Conservation (phyloP, 192 early-diverging fungal genomes). For the Backusella circina region DNA sequence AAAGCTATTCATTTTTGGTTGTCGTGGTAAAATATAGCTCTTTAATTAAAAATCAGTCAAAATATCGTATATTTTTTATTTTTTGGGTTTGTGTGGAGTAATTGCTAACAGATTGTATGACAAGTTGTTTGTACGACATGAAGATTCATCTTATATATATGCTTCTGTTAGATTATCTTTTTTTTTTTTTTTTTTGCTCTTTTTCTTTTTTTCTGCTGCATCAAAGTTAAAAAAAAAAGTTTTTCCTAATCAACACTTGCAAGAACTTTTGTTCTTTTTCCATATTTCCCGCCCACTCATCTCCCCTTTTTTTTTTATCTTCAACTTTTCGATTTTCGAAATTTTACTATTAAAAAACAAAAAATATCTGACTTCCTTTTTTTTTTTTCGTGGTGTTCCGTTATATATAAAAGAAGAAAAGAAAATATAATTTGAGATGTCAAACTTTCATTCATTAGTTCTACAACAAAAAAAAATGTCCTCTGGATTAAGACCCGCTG, state of each 20-base stretch:
- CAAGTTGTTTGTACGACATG: not conserved
- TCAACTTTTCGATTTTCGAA: not conserved
- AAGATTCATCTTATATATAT: not conserved
- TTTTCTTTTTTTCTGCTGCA: not conserved
- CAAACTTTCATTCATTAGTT: conserved; percentile 1
- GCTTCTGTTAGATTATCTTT: not conserved
- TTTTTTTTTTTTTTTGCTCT: not conserved
- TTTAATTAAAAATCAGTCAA: conserved; percentile 5
- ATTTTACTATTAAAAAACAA: not conserved
- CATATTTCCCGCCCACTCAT: not conserved
- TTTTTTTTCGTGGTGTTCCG: not conserved
- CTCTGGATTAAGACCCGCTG: not conserved
- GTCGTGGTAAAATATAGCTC: conserved; percentile 2
- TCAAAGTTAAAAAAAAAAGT: not conserved
- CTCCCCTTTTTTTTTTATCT: not conserved
- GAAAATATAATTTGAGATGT: not conserved
- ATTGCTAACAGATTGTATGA: not conserved
- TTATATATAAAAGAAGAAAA: not conserved
- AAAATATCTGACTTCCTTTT: not conserved
- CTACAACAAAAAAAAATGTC: not conserved
- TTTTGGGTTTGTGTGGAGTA: not conserved
- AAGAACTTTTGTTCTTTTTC: not conserved
- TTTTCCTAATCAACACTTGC: not conserved
- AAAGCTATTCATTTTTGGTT: not conserved
- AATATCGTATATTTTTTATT: not conserved